Base-by-base conservation (phyloP, 1,284 basidiomycete genomes). In the Marasmius fiardii region DNA sequence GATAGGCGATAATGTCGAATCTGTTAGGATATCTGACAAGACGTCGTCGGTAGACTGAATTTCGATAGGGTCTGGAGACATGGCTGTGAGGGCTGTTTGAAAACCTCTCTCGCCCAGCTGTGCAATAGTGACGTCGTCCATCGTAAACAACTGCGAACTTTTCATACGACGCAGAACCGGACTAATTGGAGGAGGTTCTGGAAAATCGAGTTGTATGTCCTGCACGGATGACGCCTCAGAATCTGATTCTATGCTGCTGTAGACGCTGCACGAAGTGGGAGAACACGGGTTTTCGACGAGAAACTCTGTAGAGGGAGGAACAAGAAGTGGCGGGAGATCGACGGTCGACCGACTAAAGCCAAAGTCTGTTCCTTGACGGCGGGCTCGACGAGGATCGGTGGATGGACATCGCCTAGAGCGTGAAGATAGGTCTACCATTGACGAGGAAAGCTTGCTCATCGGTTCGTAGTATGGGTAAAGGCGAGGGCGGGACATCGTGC, bases 111-210 rank as follows among this genome's bases (percentile, higher is more conserved):
- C n/a, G 20, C n/a, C 20, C n/a, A 41, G 39, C 39, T 41, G 39
- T 14, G 7, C 39, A 16, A 20, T 41, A 20, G 11, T 41, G 7
- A 41, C 59, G 44, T 67, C 67, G 41, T 66, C 67, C 20, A 62
- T 52, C 4, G 64, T 63, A 53, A 73, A 72, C 65, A 74, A 67
- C 23, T 73, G 75, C 20, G 73, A 72, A 59, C 75, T 77, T 51
- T 69, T 72, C 70, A 77, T 75, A 34, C 72, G 70, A 20, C 74
- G 70, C 20, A 78, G 64, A 18, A 68, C 64, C 8, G 74, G 72
- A 58, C 68, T 71, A 16, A 70, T 69, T 14, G 74, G 70, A 18
- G 74, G 74, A 3, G 76, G 76, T 52, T 71, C 68, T 0, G 75
- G 76, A 58, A 78, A 78, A 52, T 72, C 71, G 35, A 69, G 68